Percentiles rank a stretch among this genome's conserved stretches.
Conservation (phyloP, 257 asterid genomes). For the Solanum medicagineum region DNA sequence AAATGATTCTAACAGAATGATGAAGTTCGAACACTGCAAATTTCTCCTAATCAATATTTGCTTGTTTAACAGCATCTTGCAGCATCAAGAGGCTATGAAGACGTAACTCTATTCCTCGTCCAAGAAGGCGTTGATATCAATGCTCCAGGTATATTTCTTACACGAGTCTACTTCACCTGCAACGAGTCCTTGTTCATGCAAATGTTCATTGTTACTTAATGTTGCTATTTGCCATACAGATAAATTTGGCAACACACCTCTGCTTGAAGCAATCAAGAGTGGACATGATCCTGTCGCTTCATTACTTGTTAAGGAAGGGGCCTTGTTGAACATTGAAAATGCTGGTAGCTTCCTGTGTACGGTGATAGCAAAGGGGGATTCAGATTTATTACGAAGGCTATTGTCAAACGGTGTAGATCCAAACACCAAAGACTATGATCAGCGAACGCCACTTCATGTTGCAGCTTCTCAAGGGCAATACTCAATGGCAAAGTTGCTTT, state of each 20-base stretch:
- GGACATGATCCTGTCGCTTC: slow-evolving; percentile 70
- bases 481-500: slow-evolving; percentile 64
- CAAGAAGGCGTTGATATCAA: slow-evolving; percentile 59
- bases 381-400: slow-evolving; percentile 61
- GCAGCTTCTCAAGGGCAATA: slow-evolving; percentile 72
- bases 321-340: slow-evolving; percentile 40
- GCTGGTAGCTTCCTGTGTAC: slow-evolving; percentile 64
- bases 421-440: slow-evolving; percentile 59
- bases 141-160: slow-evolving; percentile 34
- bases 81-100: slow-evolving; percentile 79
- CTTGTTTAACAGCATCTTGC: slow-evolving; percentile 67
- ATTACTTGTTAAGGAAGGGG: slow-evolving; percentile 59
- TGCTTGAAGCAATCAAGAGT: slow-evolving; percentile 66
- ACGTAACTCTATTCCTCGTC: slow-evolving; percentile 48
- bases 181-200: background rate
- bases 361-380: slow-evolving; percentile 61
- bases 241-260: slow-evolving; percentile 68
- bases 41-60: background rate
- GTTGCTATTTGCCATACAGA: slow-evolving; percentile 19
- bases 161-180: background rate
- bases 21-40: background rate
- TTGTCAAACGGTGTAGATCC: slow-evolving; percentile 66
- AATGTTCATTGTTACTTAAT: background rate
- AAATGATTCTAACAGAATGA: background rate
- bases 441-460: slow-evolving; percentile 75